These are phyloP conservation scores for Beauveria asiatica DNA, from an alignment of 2,329 filamentous ascomycete genomes.

Conservation along the genomic window DNA sequence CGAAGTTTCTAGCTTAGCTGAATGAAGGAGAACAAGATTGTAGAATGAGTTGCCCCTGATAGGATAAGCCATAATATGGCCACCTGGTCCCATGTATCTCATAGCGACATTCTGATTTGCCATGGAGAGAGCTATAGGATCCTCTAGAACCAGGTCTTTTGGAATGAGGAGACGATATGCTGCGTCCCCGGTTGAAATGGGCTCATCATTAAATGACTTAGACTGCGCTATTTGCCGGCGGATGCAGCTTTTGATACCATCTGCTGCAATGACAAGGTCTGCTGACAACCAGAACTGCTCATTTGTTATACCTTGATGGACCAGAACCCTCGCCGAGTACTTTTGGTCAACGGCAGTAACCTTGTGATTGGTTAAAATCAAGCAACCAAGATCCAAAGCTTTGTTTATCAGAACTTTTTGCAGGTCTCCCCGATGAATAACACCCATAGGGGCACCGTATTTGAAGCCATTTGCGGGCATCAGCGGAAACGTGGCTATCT, in stretches of 20 bases:
- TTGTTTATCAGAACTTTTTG: constrained; percentile 29
- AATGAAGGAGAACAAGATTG: constrained; percentile 56
- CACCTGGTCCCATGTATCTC: constrained; percentile 57
- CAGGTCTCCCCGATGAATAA: constrained; percentile 20
- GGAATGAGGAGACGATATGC: constrained; percentile 47
- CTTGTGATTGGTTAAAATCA: background rate
- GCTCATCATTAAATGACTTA: constrained; percentile 15
- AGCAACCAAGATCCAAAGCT: constrained; percentile 26
- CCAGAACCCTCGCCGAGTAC: background rate
- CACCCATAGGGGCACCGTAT: constrained; percentile 18
- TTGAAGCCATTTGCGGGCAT: constrained; percentile 14
- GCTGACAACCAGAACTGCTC: background rate
- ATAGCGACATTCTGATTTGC: constrained; percentile 49
- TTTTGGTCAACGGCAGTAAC: background rate
- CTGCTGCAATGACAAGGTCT: background rate
- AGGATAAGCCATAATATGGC: constrained; percentile 61
- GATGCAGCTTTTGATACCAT: background rate
- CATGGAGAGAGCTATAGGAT: constrained; percentile 56
- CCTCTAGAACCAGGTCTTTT: constrained; percentile 50
- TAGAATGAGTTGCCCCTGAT: constrained; percentile 56
- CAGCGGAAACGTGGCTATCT: constrained; percentile 16
- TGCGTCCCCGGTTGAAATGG: constrained; percentile 41
- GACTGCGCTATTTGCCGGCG: background rate
- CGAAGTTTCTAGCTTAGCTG: constrained; percentile 45
- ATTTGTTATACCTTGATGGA: background rate